A percentile compares a stretch with the other conserved stretches of the same genome.
Conservation (phyloP, 2,329 filamentous ascomycete genomes). For the Colletotrichum scovillei region DNA sequence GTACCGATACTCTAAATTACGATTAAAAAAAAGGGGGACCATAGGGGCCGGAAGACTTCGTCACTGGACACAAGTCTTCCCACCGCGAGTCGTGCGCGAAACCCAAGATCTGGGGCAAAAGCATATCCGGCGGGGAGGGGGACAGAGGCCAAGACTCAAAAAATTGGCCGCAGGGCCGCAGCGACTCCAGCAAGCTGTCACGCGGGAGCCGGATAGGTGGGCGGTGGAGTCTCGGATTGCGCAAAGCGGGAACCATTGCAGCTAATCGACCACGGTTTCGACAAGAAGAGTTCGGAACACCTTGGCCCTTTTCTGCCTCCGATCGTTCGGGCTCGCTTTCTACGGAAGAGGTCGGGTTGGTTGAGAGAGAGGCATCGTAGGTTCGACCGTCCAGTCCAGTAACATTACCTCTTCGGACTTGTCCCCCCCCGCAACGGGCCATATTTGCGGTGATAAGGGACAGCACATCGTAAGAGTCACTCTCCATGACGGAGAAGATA, state of each 20-base stretch:
- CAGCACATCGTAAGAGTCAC: conserved; percentile 7
- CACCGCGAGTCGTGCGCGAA: not conserved
- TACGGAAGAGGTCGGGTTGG: not conserved
- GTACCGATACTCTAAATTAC: not conserved
- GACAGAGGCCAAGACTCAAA: not conserved
- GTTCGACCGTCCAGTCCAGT: not conserved
- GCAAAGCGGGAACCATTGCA: conserved; percentile 3
- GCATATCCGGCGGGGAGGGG: not conserved
- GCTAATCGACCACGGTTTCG: not conserved
- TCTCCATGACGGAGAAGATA: not conserved
- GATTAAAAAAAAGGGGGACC: not conserved
- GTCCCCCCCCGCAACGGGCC: not conserved
- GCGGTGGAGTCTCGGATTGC: not conserved
- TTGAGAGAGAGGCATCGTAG: not conserved
- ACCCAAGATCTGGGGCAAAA: not conserved
- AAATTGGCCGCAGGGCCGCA: not conserved
- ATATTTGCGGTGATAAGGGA: not conserved
- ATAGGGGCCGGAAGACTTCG: no score
- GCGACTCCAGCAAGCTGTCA: conserved; percentile 3
- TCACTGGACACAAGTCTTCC: not conserved
- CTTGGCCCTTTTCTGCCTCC: not conserved
- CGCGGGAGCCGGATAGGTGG: not conserved
- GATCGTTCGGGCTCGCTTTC: not conserved
- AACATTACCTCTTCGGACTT: not conserved
- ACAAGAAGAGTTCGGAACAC: not conserved